These are phyloP conservation scores for Rhododendron ovatum DNA, from an alignment of 148 eudicot species.

Conservation along the genomic window DNA sequence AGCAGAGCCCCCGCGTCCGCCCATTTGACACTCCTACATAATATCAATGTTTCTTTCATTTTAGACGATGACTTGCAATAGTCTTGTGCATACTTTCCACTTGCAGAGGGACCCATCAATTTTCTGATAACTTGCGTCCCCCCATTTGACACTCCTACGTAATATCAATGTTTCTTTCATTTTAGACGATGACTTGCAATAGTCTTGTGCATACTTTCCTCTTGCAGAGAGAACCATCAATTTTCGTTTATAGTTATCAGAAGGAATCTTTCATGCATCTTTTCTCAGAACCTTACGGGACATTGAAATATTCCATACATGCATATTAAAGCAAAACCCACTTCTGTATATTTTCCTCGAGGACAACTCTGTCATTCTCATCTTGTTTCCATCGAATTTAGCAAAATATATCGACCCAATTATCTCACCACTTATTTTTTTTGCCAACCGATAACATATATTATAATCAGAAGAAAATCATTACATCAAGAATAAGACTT, in stretches of 20 bases:
- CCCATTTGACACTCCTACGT: too few relatives aligned
- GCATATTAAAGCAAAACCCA: background rate
- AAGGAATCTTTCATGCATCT: background rate
- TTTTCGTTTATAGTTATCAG: background rate
- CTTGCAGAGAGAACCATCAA: background rate
- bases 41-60: too few relatives aligned
- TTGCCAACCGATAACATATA: too few relatives aligned
- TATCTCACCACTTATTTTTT: background rate
- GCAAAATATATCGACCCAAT: background rate
- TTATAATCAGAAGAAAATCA: too few relatives aligned
- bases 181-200: background rate
- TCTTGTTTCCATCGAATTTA: background rate
- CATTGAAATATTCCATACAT: background rate
- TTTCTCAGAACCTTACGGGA: background rate
- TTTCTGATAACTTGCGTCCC: too few relatives aligned
- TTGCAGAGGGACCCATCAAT: too few relatives aligned
- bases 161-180: conserved; percentile 13
- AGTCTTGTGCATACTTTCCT: background rate
- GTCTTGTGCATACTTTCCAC: too few relatives aligned
- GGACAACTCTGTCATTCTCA: conserved; percentile 1
- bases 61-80: too few relatives aligned
- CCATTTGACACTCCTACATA: too few relatives aligned
- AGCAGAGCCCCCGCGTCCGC: too few relatives aligned
- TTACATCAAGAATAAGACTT: too few relatives aligned
- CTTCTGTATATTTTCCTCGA: background rate